These are phyloP conservation scores for Trametes villosa DNA, from an alignment of 768 basidiomycete genomes.

Conservation along the genomic window DNA sequence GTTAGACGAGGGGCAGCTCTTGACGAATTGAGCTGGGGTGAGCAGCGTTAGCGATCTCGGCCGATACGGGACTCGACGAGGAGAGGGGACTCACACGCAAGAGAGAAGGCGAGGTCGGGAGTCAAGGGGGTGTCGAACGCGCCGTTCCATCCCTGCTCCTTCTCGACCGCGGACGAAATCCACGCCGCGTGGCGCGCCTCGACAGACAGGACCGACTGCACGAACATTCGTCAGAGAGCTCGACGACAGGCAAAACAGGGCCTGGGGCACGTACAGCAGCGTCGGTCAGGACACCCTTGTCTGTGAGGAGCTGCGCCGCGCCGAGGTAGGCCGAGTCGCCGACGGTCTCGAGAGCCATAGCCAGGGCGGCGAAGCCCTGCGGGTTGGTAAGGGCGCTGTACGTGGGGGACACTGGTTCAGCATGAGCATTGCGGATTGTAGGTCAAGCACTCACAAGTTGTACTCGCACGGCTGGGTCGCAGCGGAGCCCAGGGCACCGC, in stretches of 20 bases:
- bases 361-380: constrained; percentile 46
- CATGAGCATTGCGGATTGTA: not conserved
- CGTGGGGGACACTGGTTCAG: not conserved
- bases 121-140: constrained; percentile 44
- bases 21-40: constrained; percentile 48
- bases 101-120: constrained; percentile 49
- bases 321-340: constrained; percentile 63
- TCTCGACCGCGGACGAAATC: constrained; percentile 46
- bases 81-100: constrained; percentile 35
- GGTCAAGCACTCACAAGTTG: constrained; percentile 48
- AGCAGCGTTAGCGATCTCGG: not conserved
- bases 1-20: constrained; percentile 52
- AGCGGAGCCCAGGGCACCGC: constrained; percentile 46
- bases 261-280: constrained; percentile 50
- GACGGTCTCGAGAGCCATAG: constrained; percentile 56
- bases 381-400: constrained; percentile 47
- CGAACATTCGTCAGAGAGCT: too few species aligned
- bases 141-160: constrained; percentile 49
- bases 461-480: constrained; percentile 61
- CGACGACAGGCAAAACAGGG: too few species aligned
- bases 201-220: constrained; percentile 59
- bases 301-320: constrained; percentile 46
- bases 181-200: constrained; percentile 58
- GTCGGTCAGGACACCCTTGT: constrained; percentile 51
- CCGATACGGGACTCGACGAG: too few species aligned